Percentiles rank a stretch among this genome's conserved stretches.
Evolutionary conservation across 371 early-diverging fungal species (phyloP).

Genomic region (Mortierella sp.): DNA sequence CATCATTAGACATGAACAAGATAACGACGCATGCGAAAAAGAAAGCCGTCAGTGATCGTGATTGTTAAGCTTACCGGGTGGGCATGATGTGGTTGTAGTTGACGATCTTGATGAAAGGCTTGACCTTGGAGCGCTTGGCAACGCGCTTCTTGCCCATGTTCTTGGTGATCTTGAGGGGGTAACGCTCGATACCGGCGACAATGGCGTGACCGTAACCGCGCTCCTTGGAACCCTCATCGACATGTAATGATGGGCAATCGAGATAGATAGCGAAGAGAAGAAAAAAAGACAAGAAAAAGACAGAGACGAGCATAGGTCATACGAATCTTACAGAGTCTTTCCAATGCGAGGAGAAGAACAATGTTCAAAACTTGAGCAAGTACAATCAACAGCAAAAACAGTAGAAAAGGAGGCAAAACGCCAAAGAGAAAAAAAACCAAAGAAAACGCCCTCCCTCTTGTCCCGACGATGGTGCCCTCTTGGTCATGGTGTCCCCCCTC

Average conservation of each 20-base stretch:
- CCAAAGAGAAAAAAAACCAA: background rate
- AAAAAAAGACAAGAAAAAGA: slow-evolving; percentile 24
- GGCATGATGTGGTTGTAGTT: slow-evolving; percentile 99
- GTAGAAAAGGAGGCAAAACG: background rate
- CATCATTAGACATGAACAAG: background rate
- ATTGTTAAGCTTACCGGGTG: slow-evolving; percentile 78
- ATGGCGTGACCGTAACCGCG: slow-evolving; percentile 98
- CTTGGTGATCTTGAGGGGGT: slow-evolving; percentile 97
- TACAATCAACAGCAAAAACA: background rate
- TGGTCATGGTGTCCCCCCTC: background rate
- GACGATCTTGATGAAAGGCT: slow-evolving; percentile 98
- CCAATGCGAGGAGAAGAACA: slow-evolving; percentile 59
- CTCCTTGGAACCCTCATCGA: slow-evolving; percentile 92
- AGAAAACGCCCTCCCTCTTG: background rate
- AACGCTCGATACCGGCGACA: slow-evolving; percentile 97
- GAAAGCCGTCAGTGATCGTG: background rate
- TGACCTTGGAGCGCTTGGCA: slow-evolving; percentile 95
- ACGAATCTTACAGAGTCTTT: slow-evolving; percentile 52
- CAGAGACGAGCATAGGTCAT: slow-evolving; percentile 56
- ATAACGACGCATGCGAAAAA: background rate
- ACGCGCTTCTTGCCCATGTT: slow-evolving; percentile 95
- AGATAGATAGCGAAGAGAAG: slow-evolving; percentile 7
- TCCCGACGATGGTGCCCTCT: background rate
- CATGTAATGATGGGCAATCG: slow-evolving; percentile 62
- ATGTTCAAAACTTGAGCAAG: slow-evolving; percentile 19